phyloP scores from a whole-genome alignment of 139 green algal species.

The Coccomyxa sp. region DNA sequence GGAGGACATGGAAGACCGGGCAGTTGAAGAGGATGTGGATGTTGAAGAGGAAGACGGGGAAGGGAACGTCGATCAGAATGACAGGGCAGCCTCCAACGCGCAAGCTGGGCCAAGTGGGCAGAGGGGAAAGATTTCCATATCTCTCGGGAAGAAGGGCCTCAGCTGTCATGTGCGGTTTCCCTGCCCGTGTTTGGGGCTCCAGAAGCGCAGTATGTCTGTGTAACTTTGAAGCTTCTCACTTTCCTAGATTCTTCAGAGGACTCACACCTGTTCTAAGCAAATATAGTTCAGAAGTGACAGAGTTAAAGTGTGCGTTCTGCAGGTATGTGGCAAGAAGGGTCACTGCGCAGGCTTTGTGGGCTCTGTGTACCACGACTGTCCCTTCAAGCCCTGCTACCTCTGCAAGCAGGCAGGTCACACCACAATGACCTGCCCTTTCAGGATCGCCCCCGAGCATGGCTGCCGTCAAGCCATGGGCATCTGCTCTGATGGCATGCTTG shows the following conservation, averaged over 20 bases:
- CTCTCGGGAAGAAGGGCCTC: slow-evolving; percentile 5
- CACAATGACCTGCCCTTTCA: slow-evolving; percentile 78
- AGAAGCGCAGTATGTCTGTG: no score
- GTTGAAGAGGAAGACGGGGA: background rate
- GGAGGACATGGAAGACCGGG: slow-evolving; percentile 4
- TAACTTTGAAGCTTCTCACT: no score
- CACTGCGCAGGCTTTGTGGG: slow-evolving; percentile 86
- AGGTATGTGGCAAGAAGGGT: slow-evolving; percentile 77
- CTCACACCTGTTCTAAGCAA: no score
- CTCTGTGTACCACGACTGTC: slow-evolving; percentile 74
- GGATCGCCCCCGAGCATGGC: slow-evolving; percentile 48
- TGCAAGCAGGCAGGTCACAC: slow-evolving; percentile 82
- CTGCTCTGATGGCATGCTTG: slow-evolving; percentile 19
- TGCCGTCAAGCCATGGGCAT: slow-evolving; percentile 20
- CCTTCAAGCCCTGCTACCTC: slow-evolving; percentile 70
- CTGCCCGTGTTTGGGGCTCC: no score
- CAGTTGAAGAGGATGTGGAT: slow-evolving; percentile 2
- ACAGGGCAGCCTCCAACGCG: slow-evolving; percentile 3
- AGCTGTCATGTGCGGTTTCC: slow-evolving; percentile 23
- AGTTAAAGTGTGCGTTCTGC: background rate
- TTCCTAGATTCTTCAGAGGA: no score
- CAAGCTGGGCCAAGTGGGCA: background rate
- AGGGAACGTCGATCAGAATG: background rate
- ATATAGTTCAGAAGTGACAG: no score
- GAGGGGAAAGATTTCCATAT: slow-evolving; percentile 24